phyloP scores from a whole-genome alignment of 371 early-diverging fungal species.

The Enteropsectra breve region DNA sequence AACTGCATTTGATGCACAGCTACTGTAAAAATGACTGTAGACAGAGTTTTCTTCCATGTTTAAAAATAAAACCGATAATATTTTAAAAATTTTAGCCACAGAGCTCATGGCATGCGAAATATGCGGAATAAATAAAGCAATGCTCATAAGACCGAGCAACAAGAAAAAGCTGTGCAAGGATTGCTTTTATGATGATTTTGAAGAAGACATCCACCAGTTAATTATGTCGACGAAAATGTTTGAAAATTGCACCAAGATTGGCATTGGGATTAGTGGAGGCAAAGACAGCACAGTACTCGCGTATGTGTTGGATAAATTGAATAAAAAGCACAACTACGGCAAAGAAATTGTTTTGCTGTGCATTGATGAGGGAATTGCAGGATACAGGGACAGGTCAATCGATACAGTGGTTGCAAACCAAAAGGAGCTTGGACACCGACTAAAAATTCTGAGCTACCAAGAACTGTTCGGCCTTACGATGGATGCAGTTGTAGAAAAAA shows the following conservation, averaged over 20 bases:
- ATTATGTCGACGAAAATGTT: conserved; percentile 74
- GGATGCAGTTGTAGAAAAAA: conserved; percentile 79
- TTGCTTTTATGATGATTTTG: conserved; percentile 86
- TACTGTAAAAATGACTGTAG: too few species aligned
- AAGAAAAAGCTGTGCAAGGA: conserved; percentile 75
- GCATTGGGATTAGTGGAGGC: conserved; percentile 92
- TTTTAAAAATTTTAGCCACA: too few species aligned
- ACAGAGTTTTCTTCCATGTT: too few species aligned
- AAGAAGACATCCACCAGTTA: conserved; percentile 86
- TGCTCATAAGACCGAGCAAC: conserved; percentile 81
- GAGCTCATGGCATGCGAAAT: conserved; percentile 57
- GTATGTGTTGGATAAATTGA: conserved; percentile 80
- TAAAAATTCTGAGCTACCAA: conserved; percentile 81
- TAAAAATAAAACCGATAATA: too few species aligned
- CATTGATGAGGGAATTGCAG: conserved; percentile 97
- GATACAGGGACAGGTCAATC: conserved; percentile 93
- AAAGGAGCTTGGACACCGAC: conserved; percentile 76
- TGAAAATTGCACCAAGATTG: conserved; percentile 74
- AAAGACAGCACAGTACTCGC: conserved; percentile 98
- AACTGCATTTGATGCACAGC: too few species aligned
- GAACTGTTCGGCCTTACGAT: conserved; percentile 89
- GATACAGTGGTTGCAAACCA: conserved; percentile 90
- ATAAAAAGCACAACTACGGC: conserved; percentile 82
- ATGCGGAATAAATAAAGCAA: conserved; percentile 64
- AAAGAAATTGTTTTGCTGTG: conserved; percentile 79